Percentiles rank a stretch among this genome's conserved stretches.
Evolutionary conservation across 768 basidiomycete genomes (phyloP).

Genomic region (Glaciozyma antarctica): DNA sequence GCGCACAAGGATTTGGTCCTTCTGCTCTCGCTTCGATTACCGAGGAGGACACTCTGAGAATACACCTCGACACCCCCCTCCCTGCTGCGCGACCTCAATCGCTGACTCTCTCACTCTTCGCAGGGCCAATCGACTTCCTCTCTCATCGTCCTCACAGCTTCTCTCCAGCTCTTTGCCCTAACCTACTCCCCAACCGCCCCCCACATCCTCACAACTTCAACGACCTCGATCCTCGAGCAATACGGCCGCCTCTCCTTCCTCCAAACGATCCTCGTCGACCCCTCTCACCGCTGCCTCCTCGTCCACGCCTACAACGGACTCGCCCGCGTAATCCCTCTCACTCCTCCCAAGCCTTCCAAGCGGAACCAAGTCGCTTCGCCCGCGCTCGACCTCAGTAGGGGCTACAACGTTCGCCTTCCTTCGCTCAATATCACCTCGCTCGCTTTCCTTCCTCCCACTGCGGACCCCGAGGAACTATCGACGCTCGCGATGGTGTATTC

Average conservation of each 20-base stretch:
- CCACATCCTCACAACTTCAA: slow-evolving; percentile 3
- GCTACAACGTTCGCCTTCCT: slow-evolving; percentile 41
- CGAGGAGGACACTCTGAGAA: too few relatives aligned
- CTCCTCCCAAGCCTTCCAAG: not conserved
- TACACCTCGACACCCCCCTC: too few relatives aligned
- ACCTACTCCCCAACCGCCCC: slow-evolving; percentile 4
- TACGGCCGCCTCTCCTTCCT: slow-evolving; percentile 19
- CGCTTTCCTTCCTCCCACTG: slow-evolving; percentile 49
- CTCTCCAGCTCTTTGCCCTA: slow-evolving; percentile 27
- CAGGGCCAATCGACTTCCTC: slow-evolving; percentile 6
- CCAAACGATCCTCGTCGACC: slow-evolving; percentile 23
- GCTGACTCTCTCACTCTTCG: not conserved
- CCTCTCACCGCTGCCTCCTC: slow-evolving; percentile 13
- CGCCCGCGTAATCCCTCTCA: slow-evolving; percentile 29
- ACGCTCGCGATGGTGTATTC: slow-evolving; percentile 57
- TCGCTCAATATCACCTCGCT: slow-evolving; percentile 62
- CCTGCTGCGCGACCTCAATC: too few relatives aligned
- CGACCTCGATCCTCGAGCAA: slow-evolving; percentile 22
- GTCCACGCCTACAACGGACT: slow-evolving; percentile 33
- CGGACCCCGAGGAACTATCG: slow-evolving; percentile 34
- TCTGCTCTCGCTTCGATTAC: too few relatives aligned
- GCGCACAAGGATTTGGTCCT: too few relatives aligned
- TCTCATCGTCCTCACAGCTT: slow-evolving; percentile 32
- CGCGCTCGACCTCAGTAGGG: slow-evolving; percentile 19
- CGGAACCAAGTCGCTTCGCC: not conserved